Base-by-base conservation (phyloP, 202 grass and related monocot species). In the Schoenoplectus tabernaemontani region DNA sequence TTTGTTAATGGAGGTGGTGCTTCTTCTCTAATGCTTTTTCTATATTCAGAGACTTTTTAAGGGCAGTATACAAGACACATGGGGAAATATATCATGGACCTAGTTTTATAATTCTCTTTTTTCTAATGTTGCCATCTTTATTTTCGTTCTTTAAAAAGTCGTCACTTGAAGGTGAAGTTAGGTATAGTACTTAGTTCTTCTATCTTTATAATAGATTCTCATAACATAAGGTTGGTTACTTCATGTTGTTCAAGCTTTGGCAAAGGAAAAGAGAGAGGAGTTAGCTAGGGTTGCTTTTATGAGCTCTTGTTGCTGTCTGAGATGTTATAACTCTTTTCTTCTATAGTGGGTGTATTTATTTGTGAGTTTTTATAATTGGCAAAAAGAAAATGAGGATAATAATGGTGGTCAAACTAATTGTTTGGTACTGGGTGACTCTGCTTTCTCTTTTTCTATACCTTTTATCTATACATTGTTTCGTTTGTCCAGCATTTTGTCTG, bases 131-230 rank as follows among this genome's bases (percentile, higher is more conserved):
- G 43, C 66, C 78, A 79, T 62, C 46, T 63, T 86, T n/a, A n/a
- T n/a, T 76, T 47, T 82, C 81, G n/a, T n/a, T n/a, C 77, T 78
- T 89, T 78, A 65, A 37, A 72, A 82, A 91, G 62, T 4, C 62
- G 79, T 83, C 79, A 82, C 85, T 90, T 92, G 84, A 90, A 83
- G 83, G 76, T 48, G 65, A 92, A 88, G 84, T 74, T 92, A 85
- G 87, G 89, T 88, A 92, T 89, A 92, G 85, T 89, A 91, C 88
- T 88, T 85, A 24, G 54, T 59, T 57, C 57, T 59, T 57, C 77
- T 16, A 80, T 63, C n/a, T 32, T 64, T 80, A 80, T 80, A 26
- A 46, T 80, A 80, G 58, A 80, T 80, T 80, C 77, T 80, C 54
- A 80, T 64, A 75, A 75, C 70, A 54, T 36, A 53, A 22, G 69